Percentiles rank a stretch among this genome's conserved stretches.
phyloP scores from a whole-genome alignment of 176 grass and related monocot species.

The Musa beccarii region DNA sequence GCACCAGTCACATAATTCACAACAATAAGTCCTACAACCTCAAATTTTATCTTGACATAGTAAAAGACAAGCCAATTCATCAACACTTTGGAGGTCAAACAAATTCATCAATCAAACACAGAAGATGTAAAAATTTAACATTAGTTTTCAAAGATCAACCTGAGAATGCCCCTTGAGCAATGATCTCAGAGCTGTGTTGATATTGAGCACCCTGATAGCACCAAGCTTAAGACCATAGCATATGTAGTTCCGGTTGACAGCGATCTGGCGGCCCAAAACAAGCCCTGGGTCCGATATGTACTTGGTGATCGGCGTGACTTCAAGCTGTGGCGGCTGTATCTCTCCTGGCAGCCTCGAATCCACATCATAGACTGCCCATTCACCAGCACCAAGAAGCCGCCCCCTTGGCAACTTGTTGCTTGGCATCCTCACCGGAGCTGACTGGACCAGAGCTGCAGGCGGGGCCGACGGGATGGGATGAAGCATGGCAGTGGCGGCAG shows the following conservation, averaged over 20 bases:
- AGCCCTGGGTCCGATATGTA: constrained; percentile 86
- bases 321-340: constrained; percentile 61
- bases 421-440: constrained; percentile 46
- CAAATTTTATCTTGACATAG: no score
- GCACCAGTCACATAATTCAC: not conserved
- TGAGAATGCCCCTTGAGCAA: constrained; percentile 77
- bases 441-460: constrained; percentile 25
- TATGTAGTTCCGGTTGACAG: constrained; percentile 82
- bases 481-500: constrained; percentile 27
- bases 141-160: constrained; percentile 22
- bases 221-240: constrained; percentile 81
- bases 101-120: not conserved
- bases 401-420: constrained; percentile 83
- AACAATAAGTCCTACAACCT: not conserved
- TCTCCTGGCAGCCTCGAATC: constrained; percentile 75
- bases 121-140: not conserved
- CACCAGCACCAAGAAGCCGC: constrained; percentile 47
- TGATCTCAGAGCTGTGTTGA: constrained; percentile 79
- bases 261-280: constrained; percentile 78
- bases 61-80: no score
- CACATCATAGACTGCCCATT: constrained; percentile 57
- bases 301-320: constrained; percentile 96
- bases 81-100: not conserved
- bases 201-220: constrained; percentile 85
- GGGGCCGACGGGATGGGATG: constrained; percentile 38